These are phyloP conservation scores for Malus domestica DNA, from an alignment of 306 rosid genomes.

Conservation along the genomic window ASM211411v1 NC_041804.1:23404001-23404500, in stretches of 20 bases:
- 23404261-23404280: background rate
- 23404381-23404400: conserved; percentile 65
- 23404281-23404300: background rate
- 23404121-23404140: background rate
- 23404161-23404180: too few relatives aligned
- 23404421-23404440: conserved; percentile 86
- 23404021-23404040: conserved; percentile 80
- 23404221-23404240: too few relatives aligned
- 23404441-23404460: conserved; percentile 67
- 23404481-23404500: conserved; percentile 36
- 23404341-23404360: conserved; percentile 50
- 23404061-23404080: background rate
- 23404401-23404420: conserved; percentile 66
- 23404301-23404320: conserved; percentile 20
- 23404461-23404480: conserved; percentile 69
- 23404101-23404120: background rate
- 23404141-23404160: too few relatives aligned
- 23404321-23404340: conserved; percentile 93
- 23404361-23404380: conserved; percentile 52
- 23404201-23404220: too few relatives aligned
- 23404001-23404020: conserved; percentile 78
- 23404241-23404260: background rate
- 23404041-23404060: conserved; percentile 58
- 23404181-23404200: too few relatives aligned
- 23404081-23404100: background rate